Conservation (phyloP, 2,329 filamentous ascomycete species). For the Penicillium sp. region DNA sequence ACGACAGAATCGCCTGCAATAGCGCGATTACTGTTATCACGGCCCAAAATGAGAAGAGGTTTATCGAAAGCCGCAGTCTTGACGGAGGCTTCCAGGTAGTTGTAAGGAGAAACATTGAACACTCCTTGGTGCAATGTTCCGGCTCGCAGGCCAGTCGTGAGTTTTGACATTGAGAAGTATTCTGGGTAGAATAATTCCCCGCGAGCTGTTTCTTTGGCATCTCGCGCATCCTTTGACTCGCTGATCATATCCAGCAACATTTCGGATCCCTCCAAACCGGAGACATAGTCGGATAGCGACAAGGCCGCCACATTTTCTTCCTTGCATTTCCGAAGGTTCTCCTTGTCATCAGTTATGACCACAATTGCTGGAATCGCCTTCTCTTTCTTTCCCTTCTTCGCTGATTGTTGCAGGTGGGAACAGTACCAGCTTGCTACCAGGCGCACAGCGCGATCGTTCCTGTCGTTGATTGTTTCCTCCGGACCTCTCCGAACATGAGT, state of each 20-base stretch:
- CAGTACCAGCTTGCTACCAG: slow-evolving; percentile 87
- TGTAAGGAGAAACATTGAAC: slow-evolving; percentile 96
- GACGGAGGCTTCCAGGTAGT: slow-evolving; percentile 92
- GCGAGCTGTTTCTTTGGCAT: slow-evolving; percentile 62
- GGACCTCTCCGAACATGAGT: slow-evolving; percentile 75
- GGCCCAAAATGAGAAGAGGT: slow-evolving; percentile 79
- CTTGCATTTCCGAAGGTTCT: slow-evolving; percentile 80
- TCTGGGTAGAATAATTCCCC: slow-evolving; percentile 80
- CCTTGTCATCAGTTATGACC: slow-evolving; percentile 91
- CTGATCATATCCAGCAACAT: slow-evolving; percentile 90
- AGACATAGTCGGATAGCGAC: slow-evolving; percentile 75
- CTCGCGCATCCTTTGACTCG: slow-evolving; percentile 68
- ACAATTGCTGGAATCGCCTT: slow-evolving; percentile 72
- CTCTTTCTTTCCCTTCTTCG: slow-evolving; percentile 55
- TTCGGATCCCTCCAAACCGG: slow-evolving; percentile 77
- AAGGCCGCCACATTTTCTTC: slow-evolving; percentile 67
- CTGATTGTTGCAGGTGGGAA: slow-evolving; percentile 67
- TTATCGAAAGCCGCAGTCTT: slow-evolving; percentile 89
- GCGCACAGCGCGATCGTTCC: slow-evolving; percentile 90
- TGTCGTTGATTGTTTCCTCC: slow-evolving; percentile 90
- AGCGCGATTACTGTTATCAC: slow-evolving; percentile 93
- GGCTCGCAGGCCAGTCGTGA: slow-evolving; percentile 89
- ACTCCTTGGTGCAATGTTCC: slow-evolving; percentile 89
- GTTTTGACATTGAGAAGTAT: slow-evolving; percentile 82
- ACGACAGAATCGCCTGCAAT: slow-evolving; percentile 91